Evolutionary conservation across 169 alveolate genomes (phyloP), one percentile per base, ranked within the genome.

Genomic region (Plasmodium reichenowi): DNA sequence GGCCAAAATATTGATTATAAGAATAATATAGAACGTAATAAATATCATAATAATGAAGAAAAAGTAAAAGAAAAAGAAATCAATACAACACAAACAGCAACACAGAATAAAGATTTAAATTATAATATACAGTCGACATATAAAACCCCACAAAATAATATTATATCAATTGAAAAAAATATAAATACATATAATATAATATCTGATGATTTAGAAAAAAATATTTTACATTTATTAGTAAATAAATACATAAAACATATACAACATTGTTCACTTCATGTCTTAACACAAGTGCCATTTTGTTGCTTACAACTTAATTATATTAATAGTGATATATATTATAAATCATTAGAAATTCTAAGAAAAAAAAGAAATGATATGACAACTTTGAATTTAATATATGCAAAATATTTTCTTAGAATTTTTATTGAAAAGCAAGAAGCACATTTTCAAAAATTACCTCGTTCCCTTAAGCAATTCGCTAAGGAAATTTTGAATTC

Each of bases 281-380:
- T 86, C 50, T 72, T 86, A 67, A 86, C 92, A 72, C 92, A 86
- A 64, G 92, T 86, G 29, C 92, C 92, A 3, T 86, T 86, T 72
- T 86, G 92, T 56, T 86, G 78, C 22, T 63, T 86, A 43, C 92
- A 86, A 43, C 56, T 86, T 17, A 58, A 86, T 75, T 86, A 80
- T 54, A 86, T 87, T 15, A 62, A 71, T 59, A 59, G 72, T 54
- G 76, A 72, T 45, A 29, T 86, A 59, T 86, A 86, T 72, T 54
- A 86, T 74, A 86, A 86, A 50, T 86, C 92, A 12, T 75, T 86
- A 45, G 88, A 86, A 22, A 48, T 71, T 15, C 22, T 86, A n/a
- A 72, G 56, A 52, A 73, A 56, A 63, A 86, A 86, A 59, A 86
- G 59, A 72, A 66, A 47, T 54, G 3, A 86, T 59, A 86, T 86